Percentiles rank a stretch among this genome's conserved stretches.
These are phyloP conservation scores for Lentinula detonsa DNA, from an alignment of 768 basidiomycete genomes.

Conservation along the genomic window DNA sequence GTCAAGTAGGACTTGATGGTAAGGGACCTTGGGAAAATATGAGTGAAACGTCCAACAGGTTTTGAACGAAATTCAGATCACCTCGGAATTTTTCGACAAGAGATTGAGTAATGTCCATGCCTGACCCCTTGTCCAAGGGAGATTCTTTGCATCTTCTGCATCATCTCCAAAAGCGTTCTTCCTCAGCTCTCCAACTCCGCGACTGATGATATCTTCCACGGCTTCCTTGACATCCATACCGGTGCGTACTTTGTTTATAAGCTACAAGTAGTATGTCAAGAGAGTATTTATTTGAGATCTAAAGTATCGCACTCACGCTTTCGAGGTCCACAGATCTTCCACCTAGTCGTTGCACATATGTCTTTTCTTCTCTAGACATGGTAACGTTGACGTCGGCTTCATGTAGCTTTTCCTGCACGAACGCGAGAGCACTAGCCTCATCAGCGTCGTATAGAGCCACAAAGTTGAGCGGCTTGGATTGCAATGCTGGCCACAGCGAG, in stretches of 20 bases:
- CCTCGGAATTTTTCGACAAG: slow-evolving; percentile 63
- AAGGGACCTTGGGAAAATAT: slow-evolving; percentile 50
- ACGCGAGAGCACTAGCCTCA: slow-evolving; percentile 66
- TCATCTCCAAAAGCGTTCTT: slow-evolving; percentile 96
- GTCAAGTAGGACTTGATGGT: slow-evolving; percentile 74
- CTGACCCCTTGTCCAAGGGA: slow-evolving; percentile 84
- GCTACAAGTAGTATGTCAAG: slow-evolving; percentile 27
- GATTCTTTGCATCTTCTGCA: slow-evolving; percentile 73
- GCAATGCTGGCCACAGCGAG: slow-evolving; percentile 49
- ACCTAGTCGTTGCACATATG: slow-evolving; percentile 70
- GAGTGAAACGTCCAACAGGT: slow-evolving; percentile 16
- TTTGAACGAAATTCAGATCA: slow-evolving; percentile 25
- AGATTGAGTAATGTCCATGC: slow-evolving; percentile 79
- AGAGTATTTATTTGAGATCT: neutral
- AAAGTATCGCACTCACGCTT: slow-evolving; percentile 43
- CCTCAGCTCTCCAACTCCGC: slow-evolving; percentile 75
- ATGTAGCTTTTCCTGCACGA: slow-evolving; percentile 73
- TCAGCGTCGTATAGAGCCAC: slow-evolving; percentile 87
- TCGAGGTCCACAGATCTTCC: slow-evolving; percentile 90
- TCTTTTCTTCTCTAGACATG: slow-evolving; percentile 49
- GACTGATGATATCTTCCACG: slow-evolving; percentile 82
- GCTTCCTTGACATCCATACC: slow-evolving; percentile 72
- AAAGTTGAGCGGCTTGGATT: slow-evolving; percentile 73
- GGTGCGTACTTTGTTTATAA: slow-evolving; percentile 80
- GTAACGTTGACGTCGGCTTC: slow-evolving; percentile 47